Evolutionary conservation across 2,329 filamentous ascomycete genomes (phyloP).

Genomic region (Daldinia sp.): DNA sequence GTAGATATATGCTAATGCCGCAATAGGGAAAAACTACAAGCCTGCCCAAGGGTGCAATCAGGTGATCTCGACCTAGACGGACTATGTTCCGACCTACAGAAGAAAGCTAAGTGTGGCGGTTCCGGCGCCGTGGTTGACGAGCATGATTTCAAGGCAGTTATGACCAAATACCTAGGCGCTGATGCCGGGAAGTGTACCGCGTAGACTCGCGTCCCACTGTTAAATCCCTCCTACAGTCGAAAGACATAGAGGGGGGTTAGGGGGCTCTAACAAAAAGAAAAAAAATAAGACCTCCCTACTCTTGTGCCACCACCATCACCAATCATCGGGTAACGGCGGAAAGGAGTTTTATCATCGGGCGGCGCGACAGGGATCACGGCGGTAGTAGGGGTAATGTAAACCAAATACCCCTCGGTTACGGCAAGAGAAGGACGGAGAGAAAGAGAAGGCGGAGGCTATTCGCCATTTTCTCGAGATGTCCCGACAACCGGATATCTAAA

Average conservation of each 20-base stretch:
- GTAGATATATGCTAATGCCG: slow-evolving; percentile 51
- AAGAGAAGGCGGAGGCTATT: slow-evolving; percentile 4
- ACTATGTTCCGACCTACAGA: slow-evolving; percentile 89
- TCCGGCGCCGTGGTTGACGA: slow-evolving; percentile 89
- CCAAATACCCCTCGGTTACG: slow-evolving; percentile 24
- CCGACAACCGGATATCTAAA: not conserved
- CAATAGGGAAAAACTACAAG: slow-evolving; percentile 85
- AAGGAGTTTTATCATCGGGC: slow-evolving; percentile 25
- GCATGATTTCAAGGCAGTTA: slow-evolving; percentile 83
- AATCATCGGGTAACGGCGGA: slow-evolving; percentile 34
- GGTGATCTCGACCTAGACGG: slow-evolving; percentile 94
- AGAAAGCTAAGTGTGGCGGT: slow-evolving; percentile 95
- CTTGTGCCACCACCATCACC: slow-evolving; percentile 32
- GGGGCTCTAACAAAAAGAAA: not conserved
- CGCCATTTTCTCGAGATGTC: slow-evolving; percentile 4
- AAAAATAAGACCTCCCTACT: slow-evolving; percentile 5
- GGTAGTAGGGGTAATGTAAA: slow-evolving; percentile 8
- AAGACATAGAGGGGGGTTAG: not conserved
- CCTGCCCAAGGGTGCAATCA: slow-evolving; percentile 84
- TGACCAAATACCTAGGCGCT: slow-evolving; percentile 69
- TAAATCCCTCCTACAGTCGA: not conserved
- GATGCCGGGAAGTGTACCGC: slow-evolving; percentile 38
- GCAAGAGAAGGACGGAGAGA: slow-evolving; percentile 10
- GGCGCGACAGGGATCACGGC: slow-evolving; percentile 9
- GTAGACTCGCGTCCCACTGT: not conserved